These are phyloP conservation scores for Paramecium pentaurelia DNA, from an alignment of 73 alveolate species.

Conservation along the genomic window DNA sequence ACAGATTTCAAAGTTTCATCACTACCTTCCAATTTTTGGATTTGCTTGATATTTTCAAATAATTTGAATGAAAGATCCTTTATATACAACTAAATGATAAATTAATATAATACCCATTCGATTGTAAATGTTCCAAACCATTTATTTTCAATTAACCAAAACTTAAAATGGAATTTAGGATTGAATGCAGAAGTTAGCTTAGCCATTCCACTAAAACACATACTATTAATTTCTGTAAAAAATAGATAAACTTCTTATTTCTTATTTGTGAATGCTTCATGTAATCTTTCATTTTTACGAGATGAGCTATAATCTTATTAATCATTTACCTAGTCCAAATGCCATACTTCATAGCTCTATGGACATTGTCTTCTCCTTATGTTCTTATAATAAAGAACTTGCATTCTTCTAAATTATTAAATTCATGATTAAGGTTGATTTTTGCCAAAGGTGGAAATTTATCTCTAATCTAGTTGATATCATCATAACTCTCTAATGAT, in stretches of 20 bases:
- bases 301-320: background rate
- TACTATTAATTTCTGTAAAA: background rate
- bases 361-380: conserved; percentile 34
- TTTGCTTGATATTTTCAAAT: background rate
- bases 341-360: conserved; percentile 43
- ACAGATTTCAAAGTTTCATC: conserved; percentile 30
- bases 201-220: conserved; percentile 29
- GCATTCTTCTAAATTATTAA: background rate
- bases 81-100: background rate
- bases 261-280: background rate
- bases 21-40: conserved; percentile 16
- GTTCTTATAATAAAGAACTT: conserved; percentile 39
- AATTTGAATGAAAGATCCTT: conserved; percentile 22
- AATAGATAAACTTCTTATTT: background rate
- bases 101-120: background rate
- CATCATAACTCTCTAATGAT: background rate
- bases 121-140: conserved; percentile 28
- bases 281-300: background rate
- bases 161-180: conserved; percentile 5
- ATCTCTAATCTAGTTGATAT: background rate
- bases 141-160: conserved; percentile 37
- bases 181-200: background rate
- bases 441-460: background rate
- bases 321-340: conserved; percentile 27
- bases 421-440: background rate